Conservation (phyloP, 1,139 yeast genomes). For the Yamadazyma diospyri region DNA sequence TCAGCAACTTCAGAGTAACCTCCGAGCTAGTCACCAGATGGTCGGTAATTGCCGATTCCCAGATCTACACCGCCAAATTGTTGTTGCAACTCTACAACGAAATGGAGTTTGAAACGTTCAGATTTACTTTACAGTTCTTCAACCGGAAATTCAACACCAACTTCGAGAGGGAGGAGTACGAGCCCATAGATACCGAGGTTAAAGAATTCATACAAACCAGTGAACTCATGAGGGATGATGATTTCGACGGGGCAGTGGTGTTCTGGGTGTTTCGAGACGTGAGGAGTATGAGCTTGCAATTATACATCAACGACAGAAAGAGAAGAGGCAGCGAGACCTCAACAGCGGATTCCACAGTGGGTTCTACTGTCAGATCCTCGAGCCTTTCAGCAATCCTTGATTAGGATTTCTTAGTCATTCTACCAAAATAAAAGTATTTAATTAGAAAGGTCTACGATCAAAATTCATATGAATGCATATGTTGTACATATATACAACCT, state of each 20-base stretch:
- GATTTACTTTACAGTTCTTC: conserved; percentile 16
- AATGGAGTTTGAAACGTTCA: conserved; percentile 21
- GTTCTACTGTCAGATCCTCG: neutral
- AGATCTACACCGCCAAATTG: conserved; percentile 16
- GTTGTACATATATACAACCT: no score
- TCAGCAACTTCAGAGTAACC: conserved; percentile 19
- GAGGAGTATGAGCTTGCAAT: conserved; percentile 21
- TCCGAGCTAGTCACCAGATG: conserved; percentile 17
- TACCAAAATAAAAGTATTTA: no score
- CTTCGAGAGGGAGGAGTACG: conserved; percentile 10
- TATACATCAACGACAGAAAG: conserved; percentile 16
- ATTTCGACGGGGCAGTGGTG: conserved; percentile 20
- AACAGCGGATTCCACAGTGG: neutral
- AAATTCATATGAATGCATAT: no score
- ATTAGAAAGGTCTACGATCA: no score
- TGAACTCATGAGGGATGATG: conserved; percentile 15
- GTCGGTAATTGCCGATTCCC: conserved; percentile 19
- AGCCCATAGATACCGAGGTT: conserved; percentile 12
- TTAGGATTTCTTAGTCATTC: no score
- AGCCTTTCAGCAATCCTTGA: no score
- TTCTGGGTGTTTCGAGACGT: conserved; percentile 25
- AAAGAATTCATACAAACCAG: conserved; percentile 9
- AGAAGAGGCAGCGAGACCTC: conserved; percentile 9
- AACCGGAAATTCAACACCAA: conserved; percentile 13
- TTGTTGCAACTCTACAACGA: conserved; percentile 13